Evolutionary conservation across 495 filamentous ascomycete genomes (phyloP), one percentile per base, ranked within the genome.

Genomic region (Aspergillus panamensis): DNA sequence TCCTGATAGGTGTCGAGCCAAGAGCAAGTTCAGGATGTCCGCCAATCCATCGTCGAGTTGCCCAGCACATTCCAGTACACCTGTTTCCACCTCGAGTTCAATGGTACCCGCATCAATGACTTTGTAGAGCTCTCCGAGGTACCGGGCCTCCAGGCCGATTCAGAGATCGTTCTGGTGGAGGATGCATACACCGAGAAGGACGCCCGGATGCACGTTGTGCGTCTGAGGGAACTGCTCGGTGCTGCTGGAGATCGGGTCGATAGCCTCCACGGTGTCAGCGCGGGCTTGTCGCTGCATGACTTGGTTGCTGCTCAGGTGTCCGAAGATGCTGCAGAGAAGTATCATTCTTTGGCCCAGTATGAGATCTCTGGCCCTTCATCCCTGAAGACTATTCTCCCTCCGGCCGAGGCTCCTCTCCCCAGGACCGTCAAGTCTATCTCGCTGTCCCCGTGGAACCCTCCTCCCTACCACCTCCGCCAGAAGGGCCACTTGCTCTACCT

Each of bases 151-250:
- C 81, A 80, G 37, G 74, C 85, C 8, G 86, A 87, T 53, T 86
- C 91, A 10, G 86, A 90, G 68, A 77, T 97, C 39, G 81, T 79
- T 33, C 75, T 99, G 58, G 85, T 97, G 42, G 91, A 97, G 73
- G 95, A 99, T 66, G 90, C 95, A 16, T 99, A 99, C 71, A 99
- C 91, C 21, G 95, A 97, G 77, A 97, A 96, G 79, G 94, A 97
- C 73, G 93, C 95, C 49, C 87, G 95, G 59, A 87, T 97, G 79
- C 95, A 99, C 73, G 75, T 97, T 49, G 83, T 97, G 44, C 82
- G 95, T 50, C 84, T 96, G 52, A 79, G 95, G 60, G 95, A 99
- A 62, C 78, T 99, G 48, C 89, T 99, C 56, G 95, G 95, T 48
- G 92, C 92, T 61, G 84, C 92, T 32, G 91, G 91, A 20, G 85